These are phyloP conservation scores for Candolleomyces eurysporus DNA, from an alignment of 768 basidiomycete species.

Conservation along the genomic window DNA sequence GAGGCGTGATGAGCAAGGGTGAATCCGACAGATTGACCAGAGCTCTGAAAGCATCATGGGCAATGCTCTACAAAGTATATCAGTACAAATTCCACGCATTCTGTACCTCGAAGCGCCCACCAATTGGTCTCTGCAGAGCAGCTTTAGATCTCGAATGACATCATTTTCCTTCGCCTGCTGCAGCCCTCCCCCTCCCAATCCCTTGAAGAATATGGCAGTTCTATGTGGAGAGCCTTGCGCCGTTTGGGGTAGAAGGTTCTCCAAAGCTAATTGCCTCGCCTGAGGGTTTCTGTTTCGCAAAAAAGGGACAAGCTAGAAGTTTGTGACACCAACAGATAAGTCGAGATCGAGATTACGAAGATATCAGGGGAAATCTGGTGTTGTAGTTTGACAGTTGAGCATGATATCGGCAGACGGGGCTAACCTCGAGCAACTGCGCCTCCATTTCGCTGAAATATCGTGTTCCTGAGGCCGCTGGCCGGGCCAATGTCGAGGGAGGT, in stretches of 20 bases:
- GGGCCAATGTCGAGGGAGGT: not conserved
- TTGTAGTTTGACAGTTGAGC: not conserved
- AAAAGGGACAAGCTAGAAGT: slow-evolving; percentile 74
- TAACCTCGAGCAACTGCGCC: slow-evolving; percentile 47
- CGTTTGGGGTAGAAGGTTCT: slow-evolving; percentile 81
- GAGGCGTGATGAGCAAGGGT: slow-evolving; percentile 56
- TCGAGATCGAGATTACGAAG: not conserved
- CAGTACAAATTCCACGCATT: not conserved
- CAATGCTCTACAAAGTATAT: slow-evolving; percentile 58
- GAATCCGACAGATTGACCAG: slow-evolving; percentile 93
- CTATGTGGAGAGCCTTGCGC: slow-evolving; percentile 68
- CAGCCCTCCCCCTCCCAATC: slow-evolving; percentile 55
- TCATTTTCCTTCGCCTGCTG: slow-evolving; percentile 62
- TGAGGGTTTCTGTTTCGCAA: slow-evolving; percentile 84
- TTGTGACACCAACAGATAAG: not conserved
- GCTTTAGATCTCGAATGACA: slow-evolving; percentile 75
- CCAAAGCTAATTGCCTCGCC: slow-evolving; percentile 82
- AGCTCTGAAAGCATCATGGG: slow-evolving; percentile 93
- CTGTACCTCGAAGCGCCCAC: slow-evolving; percentile 35
- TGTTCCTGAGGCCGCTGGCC: not conserved
- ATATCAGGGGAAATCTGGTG: not conserved
- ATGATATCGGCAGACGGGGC: slow-evolving; percentile 18
- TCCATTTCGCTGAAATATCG: slow-evolving; percentile 30
- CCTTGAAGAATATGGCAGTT: slow-evolving; percentile 64
- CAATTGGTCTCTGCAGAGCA: slow-evolving; percentile 86